These are phyloP conservation scores for Stenocarpella maydis DNA, from an alignment of 2,329 filamentous ascomycete species.

Conservation along the genomic window DNA sequence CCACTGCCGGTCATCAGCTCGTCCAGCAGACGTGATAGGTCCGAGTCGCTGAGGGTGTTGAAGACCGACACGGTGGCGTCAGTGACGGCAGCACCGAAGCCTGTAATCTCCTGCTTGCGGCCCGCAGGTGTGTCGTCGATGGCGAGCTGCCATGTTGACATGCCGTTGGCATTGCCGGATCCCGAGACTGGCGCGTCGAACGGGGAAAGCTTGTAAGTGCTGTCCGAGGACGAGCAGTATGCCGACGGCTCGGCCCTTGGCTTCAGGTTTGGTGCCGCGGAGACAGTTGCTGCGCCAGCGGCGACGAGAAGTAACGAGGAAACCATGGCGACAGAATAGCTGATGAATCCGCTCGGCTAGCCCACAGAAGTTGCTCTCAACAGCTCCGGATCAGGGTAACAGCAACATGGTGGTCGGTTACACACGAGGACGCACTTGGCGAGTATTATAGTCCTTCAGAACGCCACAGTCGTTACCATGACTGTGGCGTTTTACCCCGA, in stretches of 20 bases:
- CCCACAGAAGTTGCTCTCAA: not conserved
- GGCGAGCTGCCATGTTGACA: slow-evolving; percentile 48
- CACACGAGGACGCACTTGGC: not conserved
- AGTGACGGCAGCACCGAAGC: slow-evolving; percentile 53
- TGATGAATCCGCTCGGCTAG: not conserved
- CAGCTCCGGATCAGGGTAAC: not conserved
- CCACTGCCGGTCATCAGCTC: slow-evolving; percentile 48
- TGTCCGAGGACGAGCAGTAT: slow-evolving; percentile 48
- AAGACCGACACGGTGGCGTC: slow-evolving; percentile 52
- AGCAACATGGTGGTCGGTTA: not conserved
- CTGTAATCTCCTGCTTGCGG: slow-evolving; percentile 50
- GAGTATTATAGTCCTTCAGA: not conserved
- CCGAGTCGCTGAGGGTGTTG: slow-evolving; percentile 43
- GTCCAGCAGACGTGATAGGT: slow-evolving; percentile 45
- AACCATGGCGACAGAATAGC: slow-evolving; percentile 15
- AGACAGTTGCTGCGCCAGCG: slow-evolving; percentile 16
- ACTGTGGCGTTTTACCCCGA: not conserved
- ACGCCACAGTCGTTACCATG: not conserved
- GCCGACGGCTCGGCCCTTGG: slow-evolving; percentile 37
- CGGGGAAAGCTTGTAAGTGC: slow-evolving; percentile 47
- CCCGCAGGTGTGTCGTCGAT: slow-evolving; percentile 50
- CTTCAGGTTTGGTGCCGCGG: slow-evolving; percentile 29
- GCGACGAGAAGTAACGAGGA: slow-evolving; percentile 21
- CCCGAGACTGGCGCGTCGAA: slow-evolving; percentile 47
- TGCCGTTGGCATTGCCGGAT: slow-evolving; percentile 42